A percentile compares a stretch with the other conserved stretches of the same genome.
Conservation (phyloP, 768 basidiomycete genomes). For the Kwoniella dejecticola region DNA sequence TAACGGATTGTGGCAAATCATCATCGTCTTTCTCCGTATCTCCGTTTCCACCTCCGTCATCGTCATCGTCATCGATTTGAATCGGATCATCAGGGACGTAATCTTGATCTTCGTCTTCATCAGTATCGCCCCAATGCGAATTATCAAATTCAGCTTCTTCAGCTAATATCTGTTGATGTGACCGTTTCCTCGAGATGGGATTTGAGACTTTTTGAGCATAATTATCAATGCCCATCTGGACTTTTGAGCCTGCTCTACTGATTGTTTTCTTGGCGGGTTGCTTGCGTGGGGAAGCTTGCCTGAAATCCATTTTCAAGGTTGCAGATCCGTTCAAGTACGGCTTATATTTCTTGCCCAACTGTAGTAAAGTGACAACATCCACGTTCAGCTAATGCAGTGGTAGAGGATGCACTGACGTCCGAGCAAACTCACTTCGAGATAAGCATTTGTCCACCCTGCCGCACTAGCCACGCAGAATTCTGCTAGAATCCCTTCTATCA, state of each 20-base stretch:
- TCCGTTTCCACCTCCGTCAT: constrained; percentile 1
- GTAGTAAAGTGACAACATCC: neutral
- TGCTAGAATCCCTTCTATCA: constrained; percentile 61
- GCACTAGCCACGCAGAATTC: constrained; percentile 60
- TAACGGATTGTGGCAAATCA: constrained; percentile 18
- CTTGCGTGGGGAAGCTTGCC: constrained; percentile 33
- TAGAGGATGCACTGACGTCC: no score
- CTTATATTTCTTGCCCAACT: constrained; percentile 32
- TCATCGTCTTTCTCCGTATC: constrained; percentile 34
- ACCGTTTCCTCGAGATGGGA: constrained; percentile 36
- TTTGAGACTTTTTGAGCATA: constrained; percentile 25
- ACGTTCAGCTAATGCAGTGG: no score
- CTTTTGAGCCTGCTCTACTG: constrained; percentile 10
- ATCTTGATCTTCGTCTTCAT: constrained; percentile 36
- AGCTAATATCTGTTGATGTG: constrained; percentile 32
- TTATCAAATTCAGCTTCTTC: constrained; percentile 44
- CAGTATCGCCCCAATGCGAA: constrained; percentile 48
- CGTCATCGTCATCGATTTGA: constrained; percentile 18
- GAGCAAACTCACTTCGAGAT: constrained; percentile 55
- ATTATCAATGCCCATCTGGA: constrained; percentile 9
- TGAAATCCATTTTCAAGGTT: constrained; percentile 41
- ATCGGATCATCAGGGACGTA: constrained; percentile 33
- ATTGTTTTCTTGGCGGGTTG: constrained; percentile 2
- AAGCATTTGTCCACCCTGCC: constrained; percentile 56
- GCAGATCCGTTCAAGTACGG: constrained; percentile 31